These are phyloP conservation scores for Aspergillus transmontanensis DNA, from an alignment of 2,329 filamentous ascomycete genomes.

Conservation along the genomic window DNA sequence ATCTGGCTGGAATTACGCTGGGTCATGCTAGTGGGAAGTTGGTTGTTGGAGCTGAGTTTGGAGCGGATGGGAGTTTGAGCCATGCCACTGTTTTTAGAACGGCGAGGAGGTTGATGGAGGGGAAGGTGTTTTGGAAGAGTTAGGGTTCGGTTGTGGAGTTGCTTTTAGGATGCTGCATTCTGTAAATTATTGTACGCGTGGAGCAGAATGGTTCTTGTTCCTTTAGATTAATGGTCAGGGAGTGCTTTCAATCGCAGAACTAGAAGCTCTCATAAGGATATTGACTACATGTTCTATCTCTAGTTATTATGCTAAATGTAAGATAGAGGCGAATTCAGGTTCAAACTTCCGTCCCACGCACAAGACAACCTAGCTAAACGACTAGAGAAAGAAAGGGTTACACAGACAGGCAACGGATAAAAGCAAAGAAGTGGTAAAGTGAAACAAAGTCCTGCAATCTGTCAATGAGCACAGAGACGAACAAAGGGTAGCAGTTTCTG, in stretches of 20 bases:
- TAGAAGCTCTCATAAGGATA: background rate
- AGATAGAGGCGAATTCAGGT: too few relatives aligned
- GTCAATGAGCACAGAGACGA: too few relatives aligned
- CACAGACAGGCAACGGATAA: too few relatives aligned
- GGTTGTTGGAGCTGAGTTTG: conserved; percentile 46
- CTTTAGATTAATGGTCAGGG: background rate
- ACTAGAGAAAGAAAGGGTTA: too few relatives aligned
- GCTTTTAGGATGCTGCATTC: background rate
- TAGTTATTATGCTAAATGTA: background rate
- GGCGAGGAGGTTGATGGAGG: conserved; percentile 52
- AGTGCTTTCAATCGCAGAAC: background rate
- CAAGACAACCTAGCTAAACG: too few relatives aligned
- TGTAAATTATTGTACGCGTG: background rate
- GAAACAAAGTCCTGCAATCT: too few relatives aligned
- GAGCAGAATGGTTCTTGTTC: background rate
- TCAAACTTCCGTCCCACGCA: too few relatives aligned
- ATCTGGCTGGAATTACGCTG: conserved; percentile 41
- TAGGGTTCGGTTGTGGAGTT: background rate
- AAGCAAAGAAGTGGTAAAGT: too few relatives aligned
- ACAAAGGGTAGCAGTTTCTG: too few relatives aligned
- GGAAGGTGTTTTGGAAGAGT: conserved; percentile 45
- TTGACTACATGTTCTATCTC: background rate
- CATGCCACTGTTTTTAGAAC: conserved; percentile 52
- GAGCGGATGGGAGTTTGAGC: conserved; percentile 35
- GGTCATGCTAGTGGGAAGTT: conserved; percentile 53